Percentiles rank a stretch among this genome's conserved stretches.
Evolutionary conservation across 2,329 filamentous ascomycete species (phyloP).

Genomic region (Apiospora saccharicola): DNA sequence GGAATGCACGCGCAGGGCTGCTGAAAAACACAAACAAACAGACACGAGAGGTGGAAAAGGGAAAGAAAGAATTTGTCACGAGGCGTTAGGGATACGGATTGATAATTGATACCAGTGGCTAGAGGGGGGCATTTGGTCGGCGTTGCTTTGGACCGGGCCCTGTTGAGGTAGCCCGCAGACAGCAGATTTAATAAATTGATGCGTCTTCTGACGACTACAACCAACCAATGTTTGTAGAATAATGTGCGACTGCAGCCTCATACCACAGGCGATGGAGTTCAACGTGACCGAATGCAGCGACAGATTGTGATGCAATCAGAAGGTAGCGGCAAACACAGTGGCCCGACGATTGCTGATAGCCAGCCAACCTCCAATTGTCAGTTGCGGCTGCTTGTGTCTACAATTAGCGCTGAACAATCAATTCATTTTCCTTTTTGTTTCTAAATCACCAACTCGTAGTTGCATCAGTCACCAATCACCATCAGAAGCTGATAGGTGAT

Average conservation of each 20-base stretch:
- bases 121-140: slow-evolving; percentile 12
- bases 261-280: not conserved
- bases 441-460: not conserved
- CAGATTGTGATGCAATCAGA: not conserved
- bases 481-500: not conserved
- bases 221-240: no score
- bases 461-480: not conserved
- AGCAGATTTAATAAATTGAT: not conserved
- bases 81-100: slow-evolving; percentile 18
- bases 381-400: not conserved
- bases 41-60: not conserved
- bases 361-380: not conserved
- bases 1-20: not conserved
- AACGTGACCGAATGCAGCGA: not conserved
- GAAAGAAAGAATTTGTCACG: not conserved
- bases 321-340: not conserved
- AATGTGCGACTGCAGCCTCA: not conserved
- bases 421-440: not conserved
- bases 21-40: not conserved
- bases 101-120: slow-evolving; percentile 19
- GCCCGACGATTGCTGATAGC: not conserved
- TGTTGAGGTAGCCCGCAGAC: not conserved
- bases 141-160: not conserved
- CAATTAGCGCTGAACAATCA: not conserved
- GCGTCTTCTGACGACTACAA: not conserved